Evolutionary conservation across 352 stramenopile species (phyloP).

Genomic region (Peronospora destructor): DNA sequence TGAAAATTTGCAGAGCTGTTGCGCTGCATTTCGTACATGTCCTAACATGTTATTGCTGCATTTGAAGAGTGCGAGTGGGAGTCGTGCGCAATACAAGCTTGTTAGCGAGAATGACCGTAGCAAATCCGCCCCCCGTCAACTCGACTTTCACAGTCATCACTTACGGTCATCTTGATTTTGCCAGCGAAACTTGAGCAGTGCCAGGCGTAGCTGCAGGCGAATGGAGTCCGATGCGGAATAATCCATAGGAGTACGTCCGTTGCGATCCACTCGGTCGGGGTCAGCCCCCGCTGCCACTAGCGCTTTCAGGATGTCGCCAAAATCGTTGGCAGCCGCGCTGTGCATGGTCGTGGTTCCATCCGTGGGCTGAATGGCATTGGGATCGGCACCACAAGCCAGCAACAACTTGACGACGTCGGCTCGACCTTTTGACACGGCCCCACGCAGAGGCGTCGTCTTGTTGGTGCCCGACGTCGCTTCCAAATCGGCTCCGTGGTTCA

Average conservation of each 20-base stretch:
- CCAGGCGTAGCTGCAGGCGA: conserved; percentile 41
- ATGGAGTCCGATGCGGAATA: conserved; percentile 41
- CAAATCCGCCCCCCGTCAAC: too few species aligned
- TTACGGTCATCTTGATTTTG: conserved; percentile 29
- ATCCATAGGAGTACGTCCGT: conserved; percentile 34
- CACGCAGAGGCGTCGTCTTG: conserved; percentile 39
- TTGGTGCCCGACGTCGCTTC: conserved; percentile 40
- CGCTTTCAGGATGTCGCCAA: conserved; percentile 33
- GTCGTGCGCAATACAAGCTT: too few species aligned
- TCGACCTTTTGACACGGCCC: conserved; percentile 36
- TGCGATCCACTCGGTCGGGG: conserved; percentile 30
- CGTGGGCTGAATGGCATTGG: conserved; percentile 34
- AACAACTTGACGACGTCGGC: conserved; percentile 35
- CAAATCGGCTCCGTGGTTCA: conserved; percentile 35
- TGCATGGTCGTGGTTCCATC: conserved; percentile 45
- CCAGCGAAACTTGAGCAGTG: conserved; percentile 51
- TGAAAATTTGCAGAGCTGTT: too few species aligned
- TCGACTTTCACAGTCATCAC: conserved; percentile 1
- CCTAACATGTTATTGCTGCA: too few species aligned
- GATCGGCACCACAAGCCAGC: conserved; percentile 32
- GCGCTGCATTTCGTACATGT: too few species aligned
- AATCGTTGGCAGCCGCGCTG: conserved; percentile 40
- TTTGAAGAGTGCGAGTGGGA: too few species aligned
- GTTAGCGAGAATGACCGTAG: too few species aligned
- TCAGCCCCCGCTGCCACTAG: conserved; percentile 32